Base-by-base conservation (phyloP, 139 green algal genomes). In the Coelastrella sp. region DNA sequence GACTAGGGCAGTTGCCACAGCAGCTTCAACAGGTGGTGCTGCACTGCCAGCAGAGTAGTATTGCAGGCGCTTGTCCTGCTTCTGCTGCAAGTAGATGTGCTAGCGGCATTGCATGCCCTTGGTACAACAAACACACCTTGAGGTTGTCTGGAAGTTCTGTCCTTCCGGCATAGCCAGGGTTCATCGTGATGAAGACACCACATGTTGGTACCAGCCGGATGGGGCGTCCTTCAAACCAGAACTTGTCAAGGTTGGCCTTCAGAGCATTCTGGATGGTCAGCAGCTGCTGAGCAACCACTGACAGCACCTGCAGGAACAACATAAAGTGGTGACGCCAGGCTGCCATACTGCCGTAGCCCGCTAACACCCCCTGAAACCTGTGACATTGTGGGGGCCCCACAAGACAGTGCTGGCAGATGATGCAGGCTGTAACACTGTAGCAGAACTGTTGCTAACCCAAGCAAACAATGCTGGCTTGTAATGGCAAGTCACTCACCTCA, bases 101-200 rank as follows among this genome's bases (percentile, higher is more conserved):
- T 47, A 47, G 32, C 32, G 32, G 32, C 32, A 47, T 47, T 47
- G 32, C 32, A 47, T 47, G 32, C 32, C 32, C 32, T 47, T 47
- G 32, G 32, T 47, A 47, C 17, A 32, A 11, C 47, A 71, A 17
- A 54, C 74, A 0, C 66, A 95, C 93, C 94, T 98, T 98, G 23
- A 98, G 90, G 92, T 98, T 98, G 86, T 98, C 96, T 60, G 96
- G 96, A 84, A 98, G 94, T 91, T 98, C 95, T 68, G 96, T 97
- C 65, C 96, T 92, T 4, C 96, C 97, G 3, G 96, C 96, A 91
- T 98, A 98, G 19, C 97, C 97, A 20, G 97, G 97, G 89, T 98
- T 98, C 97, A 98, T 98, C 59, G 97, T 98, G 92, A 98, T 73
- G 92, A 98, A 97, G 17, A 98, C 95, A 16, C 96, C 96, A 91